These are phyloP conservation scores for Talaromyces ruber DNA, from an alignment of 495 filamentous ascomycete genomes.

Conservation along the genomic window DNA sequence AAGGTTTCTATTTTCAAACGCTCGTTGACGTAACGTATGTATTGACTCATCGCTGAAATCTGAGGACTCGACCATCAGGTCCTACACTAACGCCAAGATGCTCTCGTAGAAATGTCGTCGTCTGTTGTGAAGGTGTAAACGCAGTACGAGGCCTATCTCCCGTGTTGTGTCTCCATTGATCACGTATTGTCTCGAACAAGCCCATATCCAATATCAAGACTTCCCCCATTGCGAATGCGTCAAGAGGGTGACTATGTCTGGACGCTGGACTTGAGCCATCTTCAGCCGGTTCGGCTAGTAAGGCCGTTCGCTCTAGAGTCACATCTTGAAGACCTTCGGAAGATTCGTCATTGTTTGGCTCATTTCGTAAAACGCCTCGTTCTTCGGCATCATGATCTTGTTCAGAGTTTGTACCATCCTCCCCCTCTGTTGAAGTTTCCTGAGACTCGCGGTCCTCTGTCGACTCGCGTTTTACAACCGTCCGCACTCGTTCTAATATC, in stretches of 20 bases:
- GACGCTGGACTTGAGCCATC: slow-evolving; percentile 17
- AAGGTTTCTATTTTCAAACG: background rate
- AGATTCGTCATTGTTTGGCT: slow-evolving; percentile 18
- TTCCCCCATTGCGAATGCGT: slow-evolving; percentile 59
- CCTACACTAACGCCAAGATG: slow-evolving; percentile 34
- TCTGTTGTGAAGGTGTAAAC: slow-evolving; percentile 27
- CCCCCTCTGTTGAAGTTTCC: slow-evolving; percentile 11
- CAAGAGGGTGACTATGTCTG: slow-evolving; percentile 39
- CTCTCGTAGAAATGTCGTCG: slow-evolving; percentile 35
- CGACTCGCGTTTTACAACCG: background rate
- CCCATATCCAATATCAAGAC: slow-evolving; percentile 61
- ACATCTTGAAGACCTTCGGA: slow-evolving; percentile 34
- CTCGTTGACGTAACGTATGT: background rate
- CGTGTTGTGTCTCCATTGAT: slow-evolving; percentile 45
- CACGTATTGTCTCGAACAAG: slow-evolving; percentile 54
- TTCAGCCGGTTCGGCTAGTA: slow-evolving; percentile 35
- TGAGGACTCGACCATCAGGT: slow-evolving; percentile 28
- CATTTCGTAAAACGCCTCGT: slow-evolving; percentile 55
- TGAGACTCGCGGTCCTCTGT: slow-evolving; percentile 13
- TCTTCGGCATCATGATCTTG: slow-evolving; percentile 81
- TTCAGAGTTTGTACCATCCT: slow-evolving; percentile 7
- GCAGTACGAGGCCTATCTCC: slow-evolving; percentile 15
- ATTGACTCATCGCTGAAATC: slow-evolving; percentile 17
- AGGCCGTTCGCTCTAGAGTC: slow-evolving; percentile 27
- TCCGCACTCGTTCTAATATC: slow-evolving; percentile 57